Conservation (phyloP, 306 rosid species). For the Acacia crassicarpa region DNA sequence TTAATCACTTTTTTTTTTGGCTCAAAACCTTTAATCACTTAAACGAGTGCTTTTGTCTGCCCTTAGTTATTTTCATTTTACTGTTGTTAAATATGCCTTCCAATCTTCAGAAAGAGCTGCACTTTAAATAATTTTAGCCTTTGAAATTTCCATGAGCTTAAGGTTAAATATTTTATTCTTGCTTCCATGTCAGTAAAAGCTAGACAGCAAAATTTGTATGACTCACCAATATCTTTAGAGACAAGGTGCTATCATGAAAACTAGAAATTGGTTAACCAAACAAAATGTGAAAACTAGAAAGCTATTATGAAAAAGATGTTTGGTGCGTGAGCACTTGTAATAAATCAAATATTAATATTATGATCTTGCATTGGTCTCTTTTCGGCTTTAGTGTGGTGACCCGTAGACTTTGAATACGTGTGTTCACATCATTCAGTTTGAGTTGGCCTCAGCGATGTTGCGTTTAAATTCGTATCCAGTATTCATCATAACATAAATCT, state of each 20-base stretch:
- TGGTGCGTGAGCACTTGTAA: background rate
- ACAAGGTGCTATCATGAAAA: background rate
- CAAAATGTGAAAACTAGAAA: background rate
- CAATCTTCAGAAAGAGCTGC: background rate
- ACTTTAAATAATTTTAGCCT: background rate
- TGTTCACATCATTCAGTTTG: background rate
- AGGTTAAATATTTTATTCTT: background rate
- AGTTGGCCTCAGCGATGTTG: background rate
- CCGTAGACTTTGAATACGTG: background rate
- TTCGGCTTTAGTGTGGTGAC: background rate
- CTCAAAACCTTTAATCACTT: conserved; percentile 42
- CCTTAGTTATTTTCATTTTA: background rate
- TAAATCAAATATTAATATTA: background rate
- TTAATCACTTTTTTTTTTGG: conserved; percentile 38
- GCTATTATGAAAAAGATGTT: background rate
- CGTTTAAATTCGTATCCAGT: background rate
- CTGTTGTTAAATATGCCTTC: conserved; percentile 2
- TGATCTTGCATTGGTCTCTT: background rate
- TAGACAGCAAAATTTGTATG: background rate
- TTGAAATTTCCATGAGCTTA: background rate
- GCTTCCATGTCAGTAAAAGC: background rate
- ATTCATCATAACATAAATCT: background rate
- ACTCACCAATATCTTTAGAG: background rate
- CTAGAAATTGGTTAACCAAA: background rate
- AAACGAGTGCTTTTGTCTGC: conserved; percentile 34